Percentiles rank a stretch among this genome's conserved stretches.
Evolutionary conservation across 331 rosid genomes (phyloP).

Genomic region (Quercus tomentella): DNA sequence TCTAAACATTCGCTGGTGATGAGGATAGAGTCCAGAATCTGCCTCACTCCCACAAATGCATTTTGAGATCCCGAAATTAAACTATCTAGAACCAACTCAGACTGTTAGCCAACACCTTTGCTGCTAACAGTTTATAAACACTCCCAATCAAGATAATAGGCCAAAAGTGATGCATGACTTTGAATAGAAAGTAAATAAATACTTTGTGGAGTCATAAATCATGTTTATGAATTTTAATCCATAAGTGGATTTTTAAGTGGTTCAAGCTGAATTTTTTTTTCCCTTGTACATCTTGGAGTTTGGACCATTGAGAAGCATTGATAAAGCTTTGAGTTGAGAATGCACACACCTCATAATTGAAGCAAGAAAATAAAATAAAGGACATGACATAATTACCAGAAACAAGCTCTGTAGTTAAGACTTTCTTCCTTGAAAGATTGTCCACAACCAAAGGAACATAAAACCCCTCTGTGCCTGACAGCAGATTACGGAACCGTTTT

Average conservation of each 20-base stretch:
- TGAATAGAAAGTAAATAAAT: neutral
- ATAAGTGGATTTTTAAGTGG: neutral
- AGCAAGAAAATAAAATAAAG: conserved; percentile 15
- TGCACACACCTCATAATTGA: conserved; percentile 3
- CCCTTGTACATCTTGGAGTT: neutral
- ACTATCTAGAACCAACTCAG: too few species aligned
- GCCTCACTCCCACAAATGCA: too few species aligned
- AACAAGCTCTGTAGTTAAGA: conserved; percentile 81
- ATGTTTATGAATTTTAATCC: neutral
- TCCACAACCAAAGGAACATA: conserved; percentile 86
- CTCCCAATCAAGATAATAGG: too few species aligned
- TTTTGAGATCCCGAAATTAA: too few species aligned
- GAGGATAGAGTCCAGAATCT: too few species aligned
- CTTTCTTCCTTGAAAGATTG: conserved; percentile 70
- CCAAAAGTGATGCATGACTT: too few species aligned
- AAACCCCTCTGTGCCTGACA: conserved; percentile 52
- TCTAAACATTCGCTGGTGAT: too few species aligned
- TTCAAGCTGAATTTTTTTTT: neutral
- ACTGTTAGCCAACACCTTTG: too few species aligned
- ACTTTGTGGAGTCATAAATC: neutral
- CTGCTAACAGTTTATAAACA: too few species aligned
- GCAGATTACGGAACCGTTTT: conserved; percentile 65
- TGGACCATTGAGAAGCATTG: neutral
- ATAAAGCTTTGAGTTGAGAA: neutral
- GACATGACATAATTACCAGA: conserved; percentile 41